Evolutionary conservation across 225 moss, liverwort and hornwort genomes (phyloP).

Genomic region (Climacium dendroides): DNA sequence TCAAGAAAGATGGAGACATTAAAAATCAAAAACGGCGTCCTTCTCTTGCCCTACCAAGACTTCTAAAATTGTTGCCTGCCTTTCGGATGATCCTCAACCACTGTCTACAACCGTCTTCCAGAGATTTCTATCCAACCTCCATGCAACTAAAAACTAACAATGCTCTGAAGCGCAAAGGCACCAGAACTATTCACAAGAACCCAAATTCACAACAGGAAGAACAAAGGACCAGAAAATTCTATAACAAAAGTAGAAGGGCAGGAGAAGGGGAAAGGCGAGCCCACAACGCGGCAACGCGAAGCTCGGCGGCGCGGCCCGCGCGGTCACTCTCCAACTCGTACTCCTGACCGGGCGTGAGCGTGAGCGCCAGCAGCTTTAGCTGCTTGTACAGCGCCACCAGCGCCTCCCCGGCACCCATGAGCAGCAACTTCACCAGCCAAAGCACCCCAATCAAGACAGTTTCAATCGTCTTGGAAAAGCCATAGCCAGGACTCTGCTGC

Average conservation of each 20-base stretch:
- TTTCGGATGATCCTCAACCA: not conserved
- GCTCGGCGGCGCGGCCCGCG: slow-evolving; percentile 43
- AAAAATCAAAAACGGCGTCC: not conserved
- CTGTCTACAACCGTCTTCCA: not conserved
- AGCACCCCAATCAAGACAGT: not conserved
- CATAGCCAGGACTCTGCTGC: not conserved
- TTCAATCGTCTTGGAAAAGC: not conserved
- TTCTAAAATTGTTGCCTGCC: not conserved
- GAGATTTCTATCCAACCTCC: not conserved
- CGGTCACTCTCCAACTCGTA: slow-evolving; percentile 39
- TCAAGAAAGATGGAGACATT: not conserved
- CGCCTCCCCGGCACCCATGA: slow-evolving; percentile 22
- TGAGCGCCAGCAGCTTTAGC: slow-evolving; percentile 40
- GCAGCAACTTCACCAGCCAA: slow-evolving; percentile 23
- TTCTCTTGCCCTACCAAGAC: not conserved
- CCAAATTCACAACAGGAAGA: not conserved
- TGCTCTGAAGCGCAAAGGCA: not conserved
- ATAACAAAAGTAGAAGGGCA: not conserved
- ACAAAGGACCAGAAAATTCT: not conserved
- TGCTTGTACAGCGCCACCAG: slow-evolving; percentile 12
- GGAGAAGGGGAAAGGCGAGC: not conserved
- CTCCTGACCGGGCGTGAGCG: slow-evolving; percentile 35
- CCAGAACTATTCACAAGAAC: not conserved
- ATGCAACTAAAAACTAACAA: not conserved
- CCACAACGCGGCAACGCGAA: slow-evolving; percentile 36